Conservation (phyloP, 352 stramenopile species). For the Pythium scleroteichum region DNA sequence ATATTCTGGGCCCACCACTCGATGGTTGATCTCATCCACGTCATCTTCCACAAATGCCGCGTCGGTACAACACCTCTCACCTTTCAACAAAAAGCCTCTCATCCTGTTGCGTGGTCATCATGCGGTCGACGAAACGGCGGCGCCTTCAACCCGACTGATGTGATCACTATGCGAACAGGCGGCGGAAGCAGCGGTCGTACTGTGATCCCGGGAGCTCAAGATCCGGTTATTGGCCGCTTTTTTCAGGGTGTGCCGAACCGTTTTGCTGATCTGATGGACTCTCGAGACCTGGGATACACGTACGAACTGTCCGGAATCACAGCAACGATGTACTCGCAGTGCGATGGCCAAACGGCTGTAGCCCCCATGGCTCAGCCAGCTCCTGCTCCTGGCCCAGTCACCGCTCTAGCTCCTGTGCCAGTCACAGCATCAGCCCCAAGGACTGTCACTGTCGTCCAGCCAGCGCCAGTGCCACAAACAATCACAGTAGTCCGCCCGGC, state of each 20-base stretch:
- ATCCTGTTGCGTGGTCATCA: constrained; percentile 44
- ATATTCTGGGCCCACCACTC: constrained; percentile 74
- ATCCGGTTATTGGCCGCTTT: constrained; percentile 21
- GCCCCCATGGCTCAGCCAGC: constrained; percentile 9
- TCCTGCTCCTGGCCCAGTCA: not conserved
- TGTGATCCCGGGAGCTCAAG: constrained; percentile 13
- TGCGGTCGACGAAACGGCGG: constrained; percentile 40
- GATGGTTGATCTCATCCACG: constrained; percentile 64
- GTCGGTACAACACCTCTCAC: constrained; percentile 43
- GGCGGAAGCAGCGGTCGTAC: constrained; percentile 16
- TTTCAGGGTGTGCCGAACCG: constrained; percentile 24
- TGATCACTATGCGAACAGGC: constrained; percentile 45
- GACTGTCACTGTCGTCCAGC: not conserved
- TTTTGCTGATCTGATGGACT: constrained; percentile 28
- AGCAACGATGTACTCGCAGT: constrained; percentile 27
- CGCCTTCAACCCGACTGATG: constrained; percentile 43
- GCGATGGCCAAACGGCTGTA: not conserved
- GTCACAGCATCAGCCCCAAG: not conserved
- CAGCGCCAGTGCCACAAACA: not conserved
- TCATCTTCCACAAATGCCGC: constrained; percentile 70
- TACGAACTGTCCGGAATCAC: constrained; percentile 32
- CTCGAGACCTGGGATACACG: constrained; percentile 30
- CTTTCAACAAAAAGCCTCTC: constrained; percentile 47
- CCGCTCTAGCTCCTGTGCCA: not conserved
- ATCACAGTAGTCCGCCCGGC: not conserved